Percentiles rank a stretch among this genome's conserved stretches.
Evolutionary conservation across 177 flowering plant genomes (phyloP).

Genomic region (Vitis hybrid): DNA sequence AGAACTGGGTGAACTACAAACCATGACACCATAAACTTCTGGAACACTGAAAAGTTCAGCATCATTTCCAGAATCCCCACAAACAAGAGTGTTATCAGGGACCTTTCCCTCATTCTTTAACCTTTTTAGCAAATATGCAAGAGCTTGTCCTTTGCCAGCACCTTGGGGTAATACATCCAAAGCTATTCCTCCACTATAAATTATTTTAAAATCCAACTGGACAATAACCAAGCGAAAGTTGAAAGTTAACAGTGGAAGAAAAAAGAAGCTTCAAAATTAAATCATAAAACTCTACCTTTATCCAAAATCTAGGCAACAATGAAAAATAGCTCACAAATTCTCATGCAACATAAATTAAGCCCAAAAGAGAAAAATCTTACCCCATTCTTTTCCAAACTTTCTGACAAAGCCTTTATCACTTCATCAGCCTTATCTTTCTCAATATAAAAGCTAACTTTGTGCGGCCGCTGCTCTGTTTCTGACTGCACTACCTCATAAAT

Average conservation of each 20-base stretch:
- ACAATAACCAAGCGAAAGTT: conserved; percentile 8
- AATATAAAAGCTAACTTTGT: conserved; percentile 81
- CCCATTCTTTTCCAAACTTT: conserved; percentile 45
- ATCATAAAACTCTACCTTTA: neutral
- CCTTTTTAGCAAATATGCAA: conserved; percentile 70
- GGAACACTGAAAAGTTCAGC: conserved; percentile 83
- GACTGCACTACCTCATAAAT: conserved; percentile 44
- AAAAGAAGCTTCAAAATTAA: neutral
- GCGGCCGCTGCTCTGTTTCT: conserved; percentile 77
- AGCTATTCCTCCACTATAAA: conserved; percentile 76
- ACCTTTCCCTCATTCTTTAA: conserved; percentile 45
- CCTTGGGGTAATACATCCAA: conserved; percentile 76
- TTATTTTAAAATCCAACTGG: conserved; percentile 81
- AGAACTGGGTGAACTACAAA: conserved; percentile 24
- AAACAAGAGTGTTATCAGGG: conserved; percentile 70
- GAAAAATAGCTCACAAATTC: too few species aligned
- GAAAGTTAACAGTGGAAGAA: neutral
- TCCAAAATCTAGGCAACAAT: too few species aligned
- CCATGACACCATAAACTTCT: conserved; percentile 90
- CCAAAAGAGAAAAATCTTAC: conserved; percentile 34
- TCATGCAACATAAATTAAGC: too few species aligned
- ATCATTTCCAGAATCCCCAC: conserved; percentile 97
- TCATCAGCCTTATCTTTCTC: conserved; percentile 54
- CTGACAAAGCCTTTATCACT: conserved; percentile 50
- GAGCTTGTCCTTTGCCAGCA: conserved; percentile 94